Base-by-base conservation (phyloP, 2,329 filamentous ascomycete genomes). In the Penicillium verrucosum region DNA sequence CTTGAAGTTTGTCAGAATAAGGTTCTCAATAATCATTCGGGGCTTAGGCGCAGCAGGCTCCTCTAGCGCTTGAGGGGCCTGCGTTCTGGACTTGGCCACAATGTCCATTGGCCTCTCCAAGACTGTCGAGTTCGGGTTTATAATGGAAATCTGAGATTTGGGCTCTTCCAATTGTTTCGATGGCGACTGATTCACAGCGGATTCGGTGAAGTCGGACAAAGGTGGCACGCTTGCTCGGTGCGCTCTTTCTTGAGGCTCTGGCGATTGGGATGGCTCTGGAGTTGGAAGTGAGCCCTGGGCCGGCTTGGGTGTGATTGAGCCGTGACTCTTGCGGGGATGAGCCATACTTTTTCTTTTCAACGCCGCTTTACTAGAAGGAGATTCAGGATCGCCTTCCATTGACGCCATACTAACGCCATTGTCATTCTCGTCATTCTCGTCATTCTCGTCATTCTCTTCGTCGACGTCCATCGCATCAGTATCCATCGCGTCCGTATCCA, bases 1-100 rank as follows among this genome's bases (percentile, higher is more conserved):
- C 79, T 99, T 99, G 85, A 99, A 99, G 75, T 99, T 99, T 63
- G 85, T 95, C 65, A 99, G 82, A 58, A 96, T 87, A 47, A 99
- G 81, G 71, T 96, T 91, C 18, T 90, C 94, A 63, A 99, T 93
- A 52, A 97, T 93, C 62, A 94, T 92, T 51, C 94, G 89, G 51
- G 91, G 81, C 72, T 92, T 96, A 1, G 92, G 89, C 0, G 83
- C 86, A 0, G 83, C 84, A 27, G 90, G 85, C 71, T 96, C 89
- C 42, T 90, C 84, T n/a, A 85, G 77, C 0, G 84, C 82, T 6
- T 81, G 76, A 27, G 86, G 80, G 2, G 85, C 81, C 68, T 88
- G 80, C 34, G 88, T 89, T 58, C 92, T 87, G 46, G 92, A 90
- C 75, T 95, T 93, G 57, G 96, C 80, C 47, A 96, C 86, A 64